Conservation (phyloP, 441 rosid genomes). For the Cnidoscolus chayamansa region DNA sequence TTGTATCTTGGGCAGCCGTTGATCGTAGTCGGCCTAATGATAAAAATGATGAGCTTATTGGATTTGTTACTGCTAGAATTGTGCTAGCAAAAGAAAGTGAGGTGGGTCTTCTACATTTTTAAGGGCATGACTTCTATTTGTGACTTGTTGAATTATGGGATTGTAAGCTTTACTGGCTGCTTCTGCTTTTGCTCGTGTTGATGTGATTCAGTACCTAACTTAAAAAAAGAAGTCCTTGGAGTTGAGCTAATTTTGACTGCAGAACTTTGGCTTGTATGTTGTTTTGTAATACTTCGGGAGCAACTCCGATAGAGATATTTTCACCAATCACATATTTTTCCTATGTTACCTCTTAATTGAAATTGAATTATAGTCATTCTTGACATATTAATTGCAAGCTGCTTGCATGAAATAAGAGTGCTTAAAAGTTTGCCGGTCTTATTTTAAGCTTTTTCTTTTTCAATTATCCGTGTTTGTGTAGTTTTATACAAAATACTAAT, state of each 20-base stretch:
- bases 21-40: conserved; percentile 75
- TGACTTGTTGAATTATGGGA: conserved; percentile 12
- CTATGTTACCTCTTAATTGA: conserved; percentile 1
- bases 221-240: too few relatives aligned
- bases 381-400: not conserved
- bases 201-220: not conserved
- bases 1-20: conserved; percentile 95
- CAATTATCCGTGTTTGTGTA: not conserved
- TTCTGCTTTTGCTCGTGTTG: not conserved
- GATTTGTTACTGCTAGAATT: conserved; percentile 81
- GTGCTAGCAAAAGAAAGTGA: conserved; percentile 74
- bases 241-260: conserved; percentile 1
- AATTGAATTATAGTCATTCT: conserved; percentile 1
- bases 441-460: not conserved
- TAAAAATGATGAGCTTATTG: conserved; percentile 71
- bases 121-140: conserved; percentile 16
- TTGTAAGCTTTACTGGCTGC: conserved; percentile 3
- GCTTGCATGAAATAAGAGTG: not conserved
- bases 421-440: not conserved
- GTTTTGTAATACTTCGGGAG: not conserved
- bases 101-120: conserved; percentile 45
- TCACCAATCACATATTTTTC: not conserved
- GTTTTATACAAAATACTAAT: not conserved
- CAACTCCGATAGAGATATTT: not conserved
- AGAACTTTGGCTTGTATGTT: not conserved